Percentiles rank a stretch among this genome's conserved stretches.
Evolutionary conservation across 768 basidiomycete species (phyloP).

Genomic region (Tephrocybe sp.): DNA sequence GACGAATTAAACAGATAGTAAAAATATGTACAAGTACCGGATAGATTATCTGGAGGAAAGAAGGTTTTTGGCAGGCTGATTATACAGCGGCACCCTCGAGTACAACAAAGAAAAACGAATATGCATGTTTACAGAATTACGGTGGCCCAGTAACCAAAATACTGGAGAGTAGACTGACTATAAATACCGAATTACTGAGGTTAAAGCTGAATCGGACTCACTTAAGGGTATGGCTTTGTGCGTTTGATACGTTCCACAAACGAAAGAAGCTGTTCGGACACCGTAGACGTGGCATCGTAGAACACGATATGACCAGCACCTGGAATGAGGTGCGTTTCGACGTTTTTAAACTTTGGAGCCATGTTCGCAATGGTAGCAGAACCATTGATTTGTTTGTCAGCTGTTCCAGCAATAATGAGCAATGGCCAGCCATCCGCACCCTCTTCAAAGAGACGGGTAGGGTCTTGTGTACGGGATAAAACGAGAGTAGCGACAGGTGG

Average conservation of each 20-base stretch:
- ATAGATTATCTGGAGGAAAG: too few species aligned
- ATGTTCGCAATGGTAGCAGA: constrained; percentile 26
- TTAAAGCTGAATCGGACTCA: background rate
- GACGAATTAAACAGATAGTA: too few species aligned
- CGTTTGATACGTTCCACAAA: background rate
- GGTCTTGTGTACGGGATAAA: constrained; percentile 26
- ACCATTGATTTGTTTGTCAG: constrained; percentile 26
- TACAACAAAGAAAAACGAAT: too few species aligned
- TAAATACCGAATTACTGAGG: too few species aligned
- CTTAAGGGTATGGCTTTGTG: background rate
- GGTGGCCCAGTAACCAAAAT: too few species aligned
- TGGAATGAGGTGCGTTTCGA: constrained; percentile 26
- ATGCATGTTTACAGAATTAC: too few species aligned
- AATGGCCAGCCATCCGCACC: constrained; percentile 27
- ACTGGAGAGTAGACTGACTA: too few species aligned
- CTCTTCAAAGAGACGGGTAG: constrained; percentile 24
- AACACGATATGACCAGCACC: constrained; percentile 27
- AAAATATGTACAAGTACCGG: too few species aligned
- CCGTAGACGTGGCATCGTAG: background rate
- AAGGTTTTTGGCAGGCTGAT: too few species aligned
- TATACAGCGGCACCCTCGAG: too few species aligned
- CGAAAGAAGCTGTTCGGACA: background rate
- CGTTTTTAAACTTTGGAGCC: constrained; percentile 31
- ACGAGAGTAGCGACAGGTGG: constrained; percentile 21
- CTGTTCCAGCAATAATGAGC: constrained; percentile 23